phyloP scores from a whole-genome alignment of 192 early-diverging fungal species.

The Backusella tarrabulga region DNA sequence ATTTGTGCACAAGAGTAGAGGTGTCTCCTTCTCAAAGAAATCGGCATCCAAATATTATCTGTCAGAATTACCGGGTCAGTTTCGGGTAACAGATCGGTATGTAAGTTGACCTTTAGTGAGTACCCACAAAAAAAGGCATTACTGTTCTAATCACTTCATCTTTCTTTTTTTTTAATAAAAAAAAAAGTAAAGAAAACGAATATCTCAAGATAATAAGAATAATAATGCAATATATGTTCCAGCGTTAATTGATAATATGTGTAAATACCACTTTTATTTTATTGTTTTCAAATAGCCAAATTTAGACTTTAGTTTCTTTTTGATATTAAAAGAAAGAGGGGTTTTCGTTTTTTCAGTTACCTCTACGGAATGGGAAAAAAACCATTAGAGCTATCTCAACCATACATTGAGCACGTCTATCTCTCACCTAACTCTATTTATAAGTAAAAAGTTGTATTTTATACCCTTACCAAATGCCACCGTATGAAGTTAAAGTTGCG shows the following conservation, averaged over 20 bases:
- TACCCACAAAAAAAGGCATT: not conserved
- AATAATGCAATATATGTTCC: not conserved
- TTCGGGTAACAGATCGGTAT: not conserved
- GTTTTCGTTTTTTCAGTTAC: not conserved
- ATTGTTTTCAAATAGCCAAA: not conserved
- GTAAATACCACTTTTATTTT: not conserved
- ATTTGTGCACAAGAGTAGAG: not conserved
- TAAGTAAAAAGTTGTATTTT: too few species aligned
- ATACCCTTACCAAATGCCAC: too few species aligned
- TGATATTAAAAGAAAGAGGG: not conserved
- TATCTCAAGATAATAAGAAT: not conserved
- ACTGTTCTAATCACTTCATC: not conserved
- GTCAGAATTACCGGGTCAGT: not conserved
- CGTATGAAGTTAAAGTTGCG: too few species aligned
- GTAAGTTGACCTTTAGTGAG: not conserved
- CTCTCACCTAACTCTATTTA: too few species aligned
- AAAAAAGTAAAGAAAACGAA: not conserved
- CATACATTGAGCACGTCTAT: not conserved
- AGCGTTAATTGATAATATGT: not conserved
- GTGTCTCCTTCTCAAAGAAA: not conserved
- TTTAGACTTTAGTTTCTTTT: not conserved
- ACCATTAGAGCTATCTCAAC: not conserved
- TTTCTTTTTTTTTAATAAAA: not conserved
- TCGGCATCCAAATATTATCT: constrained; percentile 3
- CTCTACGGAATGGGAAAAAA: not conserved